Percentiles rank a stretch among this genome's conserved stretches.
Conservation (phyloP, 176 grass and related monocot genomes). For the Luzula sylvatica region DNA sequence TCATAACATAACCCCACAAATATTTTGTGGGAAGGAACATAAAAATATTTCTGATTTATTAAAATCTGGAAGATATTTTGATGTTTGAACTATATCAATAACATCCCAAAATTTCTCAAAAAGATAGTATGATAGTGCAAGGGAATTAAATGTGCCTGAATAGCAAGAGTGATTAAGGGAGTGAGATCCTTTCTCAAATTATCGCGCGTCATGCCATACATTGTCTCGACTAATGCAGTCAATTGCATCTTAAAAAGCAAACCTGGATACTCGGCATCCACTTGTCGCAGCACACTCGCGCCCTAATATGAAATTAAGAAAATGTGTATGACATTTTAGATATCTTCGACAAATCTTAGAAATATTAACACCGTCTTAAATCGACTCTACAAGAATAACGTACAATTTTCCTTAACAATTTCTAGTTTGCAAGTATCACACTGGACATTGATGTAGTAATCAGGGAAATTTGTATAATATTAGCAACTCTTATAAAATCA, state of each 20-base stretch:
- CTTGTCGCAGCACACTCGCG: slow-evolving; percentile 46
- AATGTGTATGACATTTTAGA: slow-evolving; percentile 8
- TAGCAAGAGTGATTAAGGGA: slow-evolving; percentile 52
- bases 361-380: too few species aligned
- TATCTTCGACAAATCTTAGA: too few species aligned
- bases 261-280: slow-evolving; percentile 86
- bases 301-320: slow-evolving; percentile 14
- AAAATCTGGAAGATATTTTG: too few species aligned
- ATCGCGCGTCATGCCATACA: slow-evolving; percentile 71
- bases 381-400: too few species aligned
- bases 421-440: too few species aligned
- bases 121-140: neutral
- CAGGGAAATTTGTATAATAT: too few species aligned
- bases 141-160: slow-evolving; percentile 47
- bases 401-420: too few species aligned
- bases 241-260: slow-evolving; percentile 99
- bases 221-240: slow-evolving; percentile 78
- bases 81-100: too few species aligned
- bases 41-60: neutral
- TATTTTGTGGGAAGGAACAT: too few species aligned
- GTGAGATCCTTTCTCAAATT: slow-evolving; percentile 73
- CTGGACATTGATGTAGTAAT: too few species aligned
- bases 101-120: neutral
- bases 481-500: slow-evolving; percentile 8
- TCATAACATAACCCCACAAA: too few species aligned